Conservation (phyloP, 495 filamentous ascomycete genomes). For the Penicillium subrubescens region DNA sequence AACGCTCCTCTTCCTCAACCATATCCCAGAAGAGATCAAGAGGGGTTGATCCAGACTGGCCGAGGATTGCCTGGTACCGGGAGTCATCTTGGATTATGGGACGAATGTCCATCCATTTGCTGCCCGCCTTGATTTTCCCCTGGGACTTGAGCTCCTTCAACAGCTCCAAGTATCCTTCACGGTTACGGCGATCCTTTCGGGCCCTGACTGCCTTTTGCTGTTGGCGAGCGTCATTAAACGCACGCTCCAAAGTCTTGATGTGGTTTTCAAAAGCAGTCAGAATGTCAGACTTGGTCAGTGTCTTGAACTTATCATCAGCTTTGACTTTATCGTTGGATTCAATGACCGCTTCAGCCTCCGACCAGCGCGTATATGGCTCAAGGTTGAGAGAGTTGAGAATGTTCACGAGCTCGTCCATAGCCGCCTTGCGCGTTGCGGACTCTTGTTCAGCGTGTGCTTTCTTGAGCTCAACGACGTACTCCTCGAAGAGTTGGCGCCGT, state of each 20-base stretch:
- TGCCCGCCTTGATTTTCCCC: constrained; percentile 86
- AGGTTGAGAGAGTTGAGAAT: constrained; percentile 83
- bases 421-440: constrained; percentile 69
- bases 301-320: constrained; percentile 84
- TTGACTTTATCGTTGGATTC: constrained; percentile 78
- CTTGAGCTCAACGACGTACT: constrained; percentile 85
- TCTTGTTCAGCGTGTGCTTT: constrained; percentile 77
- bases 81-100: constrained; percentile 78
- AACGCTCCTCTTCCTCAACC: constrained; percentile 88
- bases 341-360: constrained; percentile 82
- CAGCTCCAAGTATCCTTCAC: constrained; percentile 76
- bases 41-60: constrained; percentile 85
- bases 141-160: constrained; percentile 71
- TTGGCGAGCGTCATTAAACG: constrained; percentile 86
- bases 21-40: constrained; percentile 97
- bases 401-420: constrained; percentile 79
- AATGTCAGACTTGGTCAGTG: constrained; percentile 85
- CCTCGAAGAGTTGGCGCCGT: constrained; percentile 89
- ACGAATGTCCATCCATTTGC: constrained; percentile 85
- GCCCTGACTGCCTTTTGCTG: constrained; percentile 78
- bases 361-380: constrained; percentile 94
- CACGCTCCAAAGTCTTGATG: constrained; percentile 86
- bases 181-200: constrained; percentile 79
- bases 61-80: constrained; percentile 82
- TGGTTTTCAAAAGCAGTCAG: constrained; percentile 93